Conservation (phyloP, 257 asterid species). For the Solanum commersonii region DNA sequence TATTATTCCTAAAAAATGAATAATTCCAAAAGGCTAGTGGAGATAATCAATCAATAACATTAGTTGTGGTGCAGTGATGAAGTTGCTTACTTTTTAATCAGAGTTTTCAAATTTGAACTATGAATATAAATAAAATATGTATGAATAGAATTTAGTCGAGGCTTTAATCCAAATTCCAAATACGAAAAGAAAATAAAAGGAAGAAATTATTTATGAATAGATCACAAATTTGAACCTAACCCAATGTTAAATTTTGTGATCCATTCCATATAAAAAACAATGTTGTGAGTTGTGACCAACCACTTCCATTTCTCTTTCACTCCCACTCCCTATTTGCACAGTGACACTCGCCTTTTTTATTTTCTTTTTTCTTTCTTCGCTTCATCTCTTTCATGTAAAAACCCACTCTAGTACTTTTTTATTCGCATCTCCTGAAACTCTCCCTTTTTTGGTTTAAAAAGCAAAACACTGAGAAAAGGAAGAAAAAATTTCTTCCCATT, state of each 20-base stretch:
- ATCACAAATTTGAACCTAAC: not conserved
- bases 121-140: no score
- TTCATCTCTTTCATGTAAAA: not conserved
- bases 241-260: not conserved
- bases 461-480: not conserved
- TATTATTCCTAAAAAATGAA: not conserved
- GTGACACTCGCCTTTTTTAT: not conserved
- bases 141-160: no score
- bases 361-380: not conserved
- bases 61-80: accelerated
- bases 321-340: not conserved
- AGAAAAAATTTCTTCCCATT: not conserved
- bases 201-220: not conserved
- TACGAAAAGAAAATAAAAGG: no score
- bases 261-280: not conserved
- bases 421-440: not conserved
- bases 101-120: accelerated
- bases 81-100: no score
- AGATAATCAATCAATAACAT: not conserved
- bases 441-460: not conserved
- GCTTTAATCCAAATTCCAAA: no score
- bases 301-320: not conserved
- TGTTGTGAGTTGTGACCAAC: not conserved
- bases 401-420: not conserved
- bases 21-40: not conserved